phyloP scores from a whole-genome alignment of 179 eudicot genomes.

The Patellifolia procumbens region DNA sequence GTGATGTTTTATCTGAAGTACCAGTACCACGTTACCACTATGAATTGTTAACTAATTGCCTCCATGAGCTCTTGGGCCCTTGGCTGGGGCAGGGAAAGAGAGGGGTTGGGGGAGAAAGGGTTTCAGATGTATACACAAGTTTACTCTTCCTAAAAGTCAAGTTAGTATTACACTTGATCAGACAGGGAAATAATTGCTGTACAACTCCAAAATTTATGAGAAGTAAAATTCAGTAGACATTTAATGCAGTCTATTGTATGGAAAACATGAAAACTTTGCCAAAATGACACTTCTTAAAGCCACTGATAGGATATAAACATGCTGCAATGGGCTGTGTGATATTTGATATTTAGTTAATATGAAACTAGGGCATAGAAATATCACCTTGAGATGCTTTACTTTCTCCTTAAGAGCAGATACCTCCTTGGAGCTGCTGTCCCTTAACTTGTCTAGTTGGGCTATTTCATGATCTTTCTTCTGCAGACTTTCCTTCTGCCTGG shows the following conservation, averaged over 20 bases:
- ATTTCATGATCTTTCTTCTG: conserved; percentile 52
- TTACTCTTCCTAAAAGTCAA: background rate
- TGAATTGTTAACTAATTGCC: background rate
- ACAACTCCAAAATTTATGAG: background rate
- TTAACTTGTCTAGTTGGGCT: conserved; percentile 37
- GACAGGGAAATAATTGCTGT: background rate
- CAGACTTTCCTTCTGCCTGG: conserved; percentile 44
- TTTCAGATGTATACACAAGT: background rate
- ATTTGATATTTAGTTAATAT: conserved; percentile 5
- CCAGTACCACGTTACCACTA: background rate
- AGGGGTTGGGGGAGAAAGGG: too few relatives aligned
- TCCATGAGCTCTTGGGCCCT: background rate
- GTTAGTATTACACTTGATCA: background rate
- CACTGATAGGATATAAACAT: background rate
- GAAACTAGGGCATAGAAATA: conserved; percentile 3
- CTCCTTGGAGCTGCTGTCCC: conserved; percentile 41
- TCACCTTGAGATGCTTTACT: conserved; percentile 51
- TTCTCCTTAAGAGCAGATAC: conserved; percentile 36
- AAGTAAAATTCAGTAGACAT: background rate
- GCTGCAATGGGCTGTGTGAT: background rate
- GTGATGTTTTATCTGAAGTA: background rate
- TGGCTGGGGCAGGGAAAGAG: background rate
- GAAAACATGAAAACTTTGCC: background rate
- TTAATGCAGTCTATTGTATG: background rate
- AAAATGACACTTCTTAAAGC: background rate